These are phyloP conservation scores for Hypoxylon rickii DNA, from an alignment of 495 filamentous ascomycete species.

Conservation along the genomic window DNA sequence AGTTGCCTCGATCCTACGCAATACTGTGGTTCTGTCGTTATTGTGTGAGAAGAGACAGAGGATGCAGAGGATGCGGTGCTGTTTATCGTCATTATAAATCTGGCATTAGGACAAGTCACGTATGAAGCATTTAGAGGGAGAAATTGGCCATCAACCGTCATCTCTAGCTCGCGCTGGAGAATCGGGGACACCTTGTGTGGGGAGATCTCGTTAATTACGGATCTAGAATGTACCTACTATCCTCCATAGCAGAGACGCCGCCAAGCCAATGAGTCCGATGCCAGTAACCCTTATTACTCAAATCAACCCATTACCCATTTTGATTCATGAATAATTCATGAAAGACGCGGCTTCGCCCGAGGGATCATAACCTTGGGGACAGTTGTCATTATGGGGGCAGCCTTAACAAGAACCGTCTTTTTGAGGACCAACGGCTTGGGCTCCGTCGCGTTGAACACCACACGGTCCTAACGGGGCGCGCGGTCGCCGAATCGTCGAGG, in stretches of 20 bases:
- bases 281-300: constrained; percentile 44
- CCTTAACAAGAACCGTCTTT: too few species aligned
- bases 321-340: constrained; percentile 6
- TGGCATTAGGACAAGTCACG: constrained; percentile 18
- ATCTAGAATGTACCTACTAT: constrained; percentile 55
- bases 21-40: neutral
- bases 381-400: too few species aligned
- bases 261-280: constrained; percentile 47
- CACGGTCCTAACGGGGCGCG: constrained; percentile 52
- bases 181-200: constrained; percentile 87
- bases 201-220: constrained; percentile 61
- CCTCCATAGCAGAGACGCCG: constrained; percentile 52
- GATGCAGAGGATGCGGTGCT: too few species aligned
- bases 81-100: too few species aligned
- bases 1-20: neutral
- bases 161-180: constrained; percentile 62
- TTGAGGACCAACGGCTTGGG: too few species aligned
- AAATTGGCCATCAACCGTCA: constrained; percentile 92
- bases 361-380: too few species aligned
- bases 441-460: too few species aligned
- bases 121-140: constrained; percentile 31
- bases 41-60: neutral
- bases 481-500: constrained; percentile 57
- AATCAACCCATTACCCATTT: constrained; percentile 34
- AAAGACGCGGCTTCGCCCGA: too few species aligned